These are phyloP conservation scores for Leptographium procerum DNA, from an alignment of 2,329 filamentous ascomycete genomes.

Conservation along the genomic window DNA sequence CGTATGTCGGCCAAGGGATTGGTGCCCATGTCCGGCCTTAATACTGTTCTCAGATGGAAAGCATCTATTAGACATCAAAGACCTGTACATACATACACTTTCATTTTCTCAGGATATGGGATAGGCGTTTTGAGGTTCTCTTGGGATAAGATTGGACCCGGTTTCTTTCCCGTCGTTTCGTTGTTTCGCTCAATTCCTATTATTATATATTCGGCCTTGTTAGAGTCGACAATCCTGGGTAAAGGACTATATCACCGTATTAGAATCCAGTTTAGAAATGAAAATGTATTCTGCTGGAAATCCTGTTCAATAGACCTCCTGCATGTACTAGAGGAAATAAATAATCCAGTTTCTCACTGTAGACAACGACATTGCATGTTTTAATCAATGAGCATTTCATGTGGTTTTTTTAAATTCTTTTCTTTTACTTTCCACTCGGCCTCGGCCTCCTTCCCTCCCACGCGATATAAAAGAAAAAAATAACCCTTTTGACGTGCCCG, in stretches of 20 bases:
- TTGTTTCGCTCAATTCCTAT: not conserved
- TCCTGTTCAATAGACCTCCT: too few relatives aligned
- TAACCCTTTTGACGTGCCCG: slow-evolving; percentile 6
- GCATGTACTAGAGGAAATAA: too few relatives aligned
- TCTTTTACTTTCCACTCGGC: slow-evolving; percentile 1
- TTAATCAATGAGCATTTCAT: not conserved
- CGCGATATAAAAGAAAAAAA: slow-evolving; percentile 7
- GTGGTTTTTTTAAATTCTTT: not conserved
- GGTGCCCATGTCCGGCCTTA: slow-evolving; percentile 50
- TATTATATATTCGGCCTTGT: not conserved
- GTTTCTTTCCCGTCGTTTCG: not conserved
- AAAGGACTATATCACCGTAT: too few relatives aligned
- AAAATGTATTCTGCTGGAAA: too few relatives aligned
- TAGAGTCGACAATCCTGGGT: too few relatives aligned
- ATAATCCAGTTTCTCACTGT: too few relatives aligned
- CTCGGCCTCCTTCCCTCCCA: slow-evolving; percentile 3
- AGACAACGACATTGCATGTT: too few relatives aligned
- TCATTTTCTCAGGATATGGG: not conserved
- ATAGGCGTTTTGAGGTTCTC: not conserved
- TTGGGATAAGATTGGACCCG: not conserved
- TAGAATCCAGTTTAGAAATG: too few relatives aligned
- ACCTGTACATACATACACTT: not conserved
- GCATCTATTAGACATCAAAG: too few relatives aligned
- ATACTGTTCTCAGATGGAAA: not conserved
- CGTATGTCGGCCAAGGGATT: slow-evolving; percentile 60